Evolutionary conservation across 2,329 filamentous ascomycete genomes (phyloP), one percentile per base, ranked within the genome.

Genomic region (Fusarium austroafricanum): DNA sequence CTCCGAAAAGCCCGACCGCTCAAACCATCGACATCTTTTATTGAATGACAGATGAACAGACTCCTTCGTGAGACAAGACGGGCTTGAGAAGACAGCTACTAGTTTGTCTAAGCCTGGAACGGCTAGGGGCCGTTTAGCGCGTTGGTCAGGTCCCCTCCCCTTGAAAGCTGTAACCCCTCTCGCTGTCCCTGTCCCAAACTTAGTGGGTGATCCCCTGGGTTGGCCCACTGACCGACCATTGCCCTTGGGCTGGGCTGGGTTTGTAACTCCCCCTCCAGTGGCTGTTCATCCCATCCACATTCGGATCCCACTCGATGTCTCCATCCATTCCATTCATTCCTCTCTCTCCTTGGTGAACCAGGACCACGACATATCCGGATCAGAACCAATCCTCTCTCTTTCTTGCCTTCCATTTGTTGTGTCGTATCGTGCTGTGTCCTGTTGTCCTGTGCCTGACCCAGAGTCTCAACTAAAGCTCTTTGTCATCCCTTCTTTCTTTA

Each of bases 271-370:
- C 29, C 29, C 29, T 31, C 29, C 29, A 29, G 28, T 65, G 46
- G 67, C 61, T 57, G 67, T 72, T 73, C 71, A 58, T 72, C 71
- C 59, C 64, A 67, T 73, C 71, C 69, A 59, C 64, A 69, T 73
- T 68, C 50, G 63, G 67, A 65, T 64, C 56, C 62, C 64, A 67
- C 55, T 40, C 46, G 35, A 60, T 60, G 62, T 70, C 55, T 68
- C 58, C 64, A 70, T 73, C 61, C 67, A 70, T 70, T 70, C 67
- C 70, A 70, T 73, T 65, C 67, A 70, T 70, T 70, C 67, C 70
- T 71, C 67, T 53, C 61, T 58, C 67, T 70, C 59, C 53, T 51
- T 61, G 50, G 63, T 61, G 61, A 66, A 65, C 65, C 61, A 70
- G 52, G 45, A 65, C 61, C 61, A 64, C 61, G 40, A 69, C 66